These are phyloP conservation scores for Fallopia convolvulus DNA, from an alignment of 148 eudicot species.

Conservation along the genomic window DNA sequence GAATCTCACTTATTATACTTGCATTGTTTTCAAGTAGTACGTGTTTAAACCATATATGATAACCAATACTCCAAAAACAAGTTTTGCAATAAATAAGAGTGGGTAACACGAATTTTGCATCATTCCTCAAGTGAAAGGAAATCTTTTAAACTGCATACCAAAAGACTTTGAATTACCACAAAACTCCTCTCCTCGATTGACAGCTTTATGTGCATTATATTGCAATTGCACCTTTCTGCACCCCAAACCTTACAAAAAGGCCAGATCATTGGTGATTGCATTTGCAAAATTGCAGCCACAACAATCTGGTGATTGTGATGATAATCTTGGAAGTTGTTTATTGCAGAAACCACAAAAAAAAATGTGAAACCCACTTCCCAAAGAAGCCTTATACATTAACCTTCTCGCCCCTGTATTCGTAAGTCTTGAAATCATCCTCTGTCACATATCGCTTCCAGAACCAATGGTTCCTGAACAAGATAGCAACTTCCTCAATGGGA, in stretches of 20 bases:
- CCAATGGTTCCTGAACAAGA: constrained; percentile 25
- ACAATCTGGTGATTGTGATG: background rate
- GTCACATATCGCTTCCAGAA: constrained; percentile 18
- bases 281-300: background rate
- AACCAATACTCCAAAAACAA: too few relatives aligned
- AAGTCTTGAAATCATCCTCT: constrained; percentile 11
- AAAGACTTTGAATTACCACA: background rate
- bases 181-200: background rate
- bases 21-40: background rate
- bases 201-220: background rate
- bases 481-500: constrained; percentile 22
- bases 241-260: background rate
- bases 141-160: background rate
- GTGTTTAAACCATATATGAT: too few relatives aligned
- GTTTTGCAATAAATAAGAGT: too few relatives aligned
- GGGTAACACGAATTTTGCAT: background rate
- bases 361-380: background rate
- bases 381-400: background rate
- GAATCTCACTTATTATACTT: background rate
- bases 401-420: background rate
- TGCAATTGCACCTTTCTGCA: background rate
- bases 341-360: constrained; percentile 3
- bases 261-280: too few relatives aligned
- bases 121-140: background rate
- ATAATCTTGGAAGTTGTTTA: constrained; percentile 1